Base-by-base conservation (phyloP, 306 rosid species). In the Dryas alaskensis region DNA sequence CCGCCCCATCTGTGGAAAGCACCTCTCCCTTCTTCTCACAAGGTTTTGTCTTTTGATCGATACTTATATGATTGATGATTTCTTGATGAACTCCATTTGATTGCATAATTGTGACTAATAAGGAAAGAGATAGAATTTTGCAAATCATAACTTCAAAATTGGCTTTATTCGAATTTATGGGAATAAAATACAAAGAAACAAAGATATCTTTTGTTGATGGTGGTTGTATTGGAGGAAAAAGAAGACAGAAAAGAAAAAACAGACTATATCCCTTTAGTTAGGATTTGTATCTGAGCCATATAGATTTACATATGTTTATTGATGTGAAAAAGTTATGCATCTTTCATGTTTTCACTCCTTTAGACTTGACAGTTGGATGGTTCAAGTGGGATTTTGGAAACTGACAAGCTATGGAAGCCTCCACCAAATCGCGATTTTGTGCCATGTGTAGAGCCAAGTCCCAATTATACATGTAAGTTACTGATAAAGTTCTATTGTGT, bases 391-490 rank as follows among this genome's bases (percentile, higher is more conserved):
- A 73, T 55, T 69, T 75, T 80, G 60, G 89, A 78, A 68, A 65
- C 72, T 40, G 93, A 91, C 75, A 93, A 84, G 83, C 92, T 94
- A 70, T 94, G 99, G 99, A 92, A 88, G 79, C 88, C 83, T 75
- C 94, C 96, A 40, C 73, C 89, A 17, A 89, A 83, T 81, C 87
- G 78, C 2, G 86, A 88, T 55, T 86, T 94, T 80, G 79, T 81
- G 73, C 93, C 92, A 8, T 94, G 99, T 72, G 74, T 86, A 44
- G 82, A 82, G 70, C 93, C 95, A 70, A 81, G 86, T 60, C 52
- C 83, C 83, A 82, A 86, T 78, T 88, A 92, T 84, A 81, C 85
- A n/a, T 10, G 99, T 94, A 80, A 66, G 66, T 67, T 80, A 4
- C 39, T 8, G 13, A 67, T 60, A 42, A 16, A 70, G 58, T 71